Percentiles rank a stretch among this genome's conserved stretches.
phyloP scores from a whole-genome alignment of 371 early-diverging fungal species.

The Zancudomyces culisetae region DNA sequence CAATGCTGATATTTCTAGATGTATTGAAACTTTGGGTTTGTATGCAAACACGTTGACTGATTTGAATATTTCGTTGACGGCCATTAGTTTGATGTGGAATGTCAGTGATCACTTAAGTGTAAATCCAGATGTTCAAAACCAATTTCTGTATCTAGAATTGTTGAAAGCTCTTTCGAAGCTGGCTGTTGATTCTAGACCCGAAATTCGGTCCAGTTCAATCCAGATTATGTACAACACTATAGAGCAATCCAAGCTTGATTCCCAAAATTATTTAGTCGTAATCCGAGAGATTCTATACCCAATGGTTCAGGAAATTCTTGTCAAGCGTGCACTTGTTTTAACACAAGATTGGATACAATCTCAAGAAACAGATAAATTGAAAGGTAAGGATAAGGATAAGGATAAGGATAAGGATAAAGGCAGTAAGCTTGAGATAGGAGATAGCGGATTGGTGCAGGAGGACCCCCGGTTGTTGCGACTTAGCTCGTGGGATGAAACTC shows the following conservation, averaged over 20 bases:
- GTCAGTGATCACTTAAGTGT: conserved; percentile 32
- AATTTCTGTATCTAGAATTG: conserved; percentile 64
- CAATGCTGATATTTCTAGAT: conserved; percentile 51
- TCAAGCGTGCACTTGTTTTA: conserved; percentile 6
- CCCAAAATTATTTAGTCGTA: conserved; percentile 44
- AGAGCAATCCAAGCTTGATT: conserved; percentile 52
- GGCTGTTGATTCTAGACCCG: conserved; percentile 72
- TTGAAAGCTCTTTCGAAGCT: conserved; percentile 59
- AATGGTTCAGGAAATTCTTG: conserved; percentile 34
- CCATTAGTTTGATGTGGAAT: conserved; percentile 83
- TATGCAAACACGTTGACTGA: conserved; percentile 79
- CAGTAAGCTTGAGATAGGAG: neutral
- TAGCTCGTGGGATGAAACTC: conserved; percentile 94
- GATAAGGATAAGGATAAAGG: neutral
- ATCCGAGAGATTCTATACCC: conserved; percentile 81
- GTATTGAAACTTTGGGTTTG: conserved; percentile 59
- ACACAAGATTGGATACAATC: neutral
- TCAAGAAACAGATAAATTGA: neutral
- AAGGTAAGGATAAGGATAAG: conserved; percentile 3
- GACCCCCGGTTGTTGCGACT: conserved; percentile 10
- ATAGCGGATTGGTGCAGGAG: conserved; percentile 18
- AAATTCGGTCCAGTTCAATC: conserved; percentile 83
- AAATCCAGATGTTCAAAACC: conserved; percentile 1
- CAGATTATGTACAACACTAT: conserved; percentile 90
- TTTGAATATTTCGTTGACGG: conserved; percentile 83